Evolutionary conservation across 1,284 basidiomycete species (phyloP).

Genomic region (Fomitopsis schrenkii): DNA sequence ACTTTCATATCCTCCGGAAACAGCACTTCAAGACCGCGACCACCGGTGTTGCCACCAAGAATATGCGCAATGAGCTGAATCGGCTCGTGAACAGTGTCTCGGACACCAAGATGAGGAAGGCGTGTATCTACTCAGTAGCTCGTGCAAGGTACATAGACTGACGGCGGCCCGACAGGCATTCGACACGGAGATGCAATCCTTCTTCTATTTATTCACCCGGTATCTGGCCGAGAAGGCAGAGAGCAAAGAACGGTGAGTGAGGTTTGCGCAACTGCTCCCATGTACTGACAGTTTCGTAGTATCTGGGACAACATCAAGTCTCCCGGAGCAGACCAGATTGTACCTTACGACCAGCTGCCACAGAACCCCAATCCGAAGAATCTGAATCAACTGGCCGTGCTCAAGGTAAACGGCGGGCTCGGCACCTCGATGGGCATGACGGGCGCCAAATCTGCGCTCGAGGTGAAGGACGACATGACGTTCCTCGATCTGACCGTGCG

Average conservation of each 20-base stretch:
- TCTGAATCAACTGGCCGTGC: constrained; percentile 92
- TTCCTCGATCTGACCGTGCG: constrained; percentile 96
- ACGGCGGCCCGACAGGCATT: constrained; percentile 61
- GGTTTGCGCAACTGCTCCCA: constrained; percentile 27
- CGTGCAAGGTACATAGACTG: not conserved
- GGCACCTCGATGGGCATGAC: constrained; percentile 98
- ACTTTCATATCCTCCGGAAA: constrained; percentile 28
- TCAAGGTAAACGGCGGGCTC: constrained; percentile 99
- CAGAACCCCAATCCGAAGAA: constrained; percentile 60
- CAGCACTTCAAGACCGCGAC: constrained; percentile 96
- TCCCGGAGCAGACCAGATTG: constrained; percentile 87
- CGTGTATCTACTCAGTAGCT: constrained; percentile 29
- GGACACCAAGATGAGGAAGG: constrained; percentile 80
- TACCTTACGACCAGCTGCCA: constrained; percentile 77
- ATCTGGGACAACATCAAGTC: constrained; percentile 98
- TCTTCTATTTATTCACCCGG: constrained; percentile 98
- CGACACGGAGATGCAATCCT: constrained; percentile 96
- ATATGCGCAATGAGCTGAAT: constrained; percentile 98
- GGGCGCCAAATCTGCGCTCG: constrained; percentile 85
- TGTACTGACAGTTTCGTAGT: constrained; percentile 35
- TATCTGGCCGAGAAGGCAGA: constrained; percentile 94
- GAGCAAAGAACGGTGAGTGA: constrained; percentile 79
- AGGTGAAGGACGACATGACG: constrained; percentile 96
- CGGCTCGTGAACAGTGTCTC: constrained; percentile 82
- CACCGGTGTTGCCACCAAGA: constrained; percentile 93